Evolutionary conservation across 257 asterid species (phyloP).

Genomic region (Gentiana dahurica): DNA sequence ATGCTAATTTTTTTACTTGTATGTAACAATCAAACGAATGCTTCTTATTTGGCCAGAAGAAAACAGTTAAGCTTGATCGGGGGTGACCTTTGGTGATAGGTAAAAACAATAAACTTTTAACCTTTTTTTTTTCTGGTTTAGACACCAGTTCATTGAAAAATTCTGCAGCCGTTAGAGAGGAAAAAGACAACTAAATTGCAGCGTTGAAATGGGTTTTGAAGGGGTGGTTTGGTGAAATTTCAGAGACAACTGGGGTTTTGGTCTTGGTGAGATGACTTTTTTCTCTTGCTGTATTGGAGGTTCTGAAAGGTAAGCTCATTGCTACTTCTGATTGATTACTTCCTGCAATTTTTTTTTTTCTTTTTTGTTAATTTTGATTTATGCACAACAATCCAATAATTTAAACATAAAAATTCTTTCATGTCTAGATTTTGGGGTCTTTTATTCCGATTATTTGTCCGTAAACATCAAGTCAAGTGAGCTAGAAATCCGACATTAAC

Average conservation of each 20-base stretch:
- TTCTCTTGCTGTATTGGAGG: no score
- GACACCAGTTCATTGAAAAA: neutral
- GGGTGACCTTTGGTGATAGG: constrained; percentile 2
- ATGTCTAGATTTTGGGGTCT: no score
- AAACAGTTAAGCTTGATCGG: constrained; percentile 14
- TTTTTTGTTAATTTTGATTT: no score
- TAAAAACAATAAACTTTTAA: neutral
- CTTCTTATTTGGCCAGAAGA: no score
- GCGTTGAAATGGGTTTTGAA: no score
- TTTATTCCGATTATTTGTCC: no score
- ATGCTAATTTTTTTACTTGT: neutral
- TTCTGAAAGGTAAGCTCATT: no score
- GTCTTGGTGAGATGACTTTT: neutral
- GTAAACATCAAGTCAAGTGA: no score
- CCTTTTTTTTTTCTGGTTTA: neutral
- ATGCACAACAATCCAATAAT: no score
- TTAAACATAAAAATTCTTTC: no score
- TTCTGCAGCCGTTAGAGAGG: neutral
- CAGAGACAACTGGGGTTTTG: neutral
- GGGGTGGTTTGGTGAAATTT: neutral
- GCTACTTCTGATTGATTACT: neutral
- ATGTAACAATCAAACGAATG: no score
- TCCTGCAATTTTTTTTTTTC: neutral
- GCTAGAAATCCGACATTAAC: no score
- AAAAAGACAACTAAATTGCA: neutral